A percentile compares a stretch with the other conserved stretches of the same genome.
Evolutionary conservation across 148 eudicot species (phyloP).

Genomic region (Chenopodium quinoa): DNA sequence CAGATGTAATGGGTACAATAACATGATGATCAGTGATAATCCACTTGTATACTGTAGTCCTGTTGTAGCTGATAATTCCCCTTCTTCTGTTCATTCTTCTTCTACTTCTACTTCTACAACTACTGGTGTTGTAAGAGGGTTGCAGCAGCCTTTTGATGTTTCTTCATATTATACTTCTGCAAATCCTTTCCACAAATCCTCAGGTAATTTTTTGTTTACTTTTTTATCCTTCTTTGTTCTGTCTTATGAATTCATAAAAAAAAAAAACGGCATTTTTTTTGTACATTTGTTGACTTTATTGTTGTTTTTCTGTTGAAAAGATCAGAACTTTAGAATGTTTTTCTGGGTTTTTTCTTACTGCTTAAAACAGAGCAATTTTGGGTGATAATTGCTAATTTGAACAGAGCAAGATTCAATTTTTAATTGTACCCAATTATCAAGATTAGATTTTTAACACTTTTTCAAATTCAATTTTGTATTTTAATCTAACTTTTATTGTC

Average conservation of each 20-base stretch:
- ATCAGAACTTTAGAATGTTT: constrained; percentile 10
- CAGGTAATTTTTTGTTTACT: constrained; percentile 32
- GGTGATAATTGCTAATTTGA: neutral
- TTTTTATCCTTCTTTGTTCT: neutral
- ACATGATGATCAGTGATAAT: neutral
- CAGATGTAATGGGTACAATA: constrained; percentile 27
- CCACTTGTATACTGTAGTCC: neutral
- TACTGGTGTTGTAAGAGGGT: constrained; percentile 17
- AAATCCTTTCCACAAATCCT: constrained; percentile 37
- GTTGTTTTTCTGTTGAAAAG: neutral
- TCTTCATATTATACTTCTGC: constrained; percentile 24
- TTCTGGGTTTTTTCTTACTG: neutral
- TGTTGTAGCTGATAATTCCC: neutral
- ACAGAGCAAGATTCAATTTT: neutral
- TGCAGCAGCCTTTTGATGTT: constrained; percentile 52
- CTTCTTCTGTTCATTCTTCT: constrained; percentile 11
- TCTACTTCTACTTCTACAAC: constrained; percentile 6
- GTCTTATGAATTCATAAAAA: neutral
- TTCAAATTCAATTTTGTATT: neutral
- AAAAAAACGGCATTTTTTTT: neutral
- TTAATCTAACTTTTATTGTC: neutral
- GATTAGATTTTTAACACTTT: neutral
- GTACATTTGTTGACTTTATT: neutral
- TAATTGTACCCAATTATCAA: neutral
- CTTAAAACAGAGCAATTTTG: neutral